phyloP scores from a whole-genome alignment of 148 eudicot species.

The Silene conica region DNA sequence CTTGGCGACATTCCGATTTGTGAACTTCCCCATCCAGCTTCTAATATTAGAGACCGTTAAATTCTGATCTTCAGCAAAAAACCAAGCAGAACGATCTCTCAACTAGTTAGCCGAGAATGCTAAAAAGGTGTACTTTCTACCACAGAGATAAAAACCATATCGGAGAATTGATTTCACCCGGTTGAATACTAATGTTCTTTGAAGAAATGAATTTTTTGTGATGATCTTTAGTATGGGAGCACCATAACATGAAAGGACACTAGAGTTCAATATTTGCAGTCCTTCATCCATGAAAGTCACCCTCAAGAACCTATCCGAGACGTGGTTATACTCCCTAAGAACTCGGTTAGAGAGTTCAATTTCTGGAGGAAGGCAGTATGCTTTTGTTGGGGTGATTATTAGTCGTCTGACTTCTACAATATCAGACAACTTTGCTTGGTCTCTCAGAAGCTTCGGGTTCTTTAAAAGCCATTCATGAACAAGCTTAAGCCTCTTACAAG shows the following conservation, averaged over 20 bases:
- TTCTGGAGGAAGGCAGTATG: constrained; percentile 78
- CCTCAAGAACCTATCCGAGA: constrained; percentile 70
- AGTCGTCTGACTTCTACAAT: constrained; percentile 66
- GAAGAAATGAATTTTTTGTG: constrained; percentile 32
- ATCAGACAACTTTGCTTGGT: constrained; percentile 37
- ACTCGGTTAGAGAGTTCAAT: constrained; percentile 81
- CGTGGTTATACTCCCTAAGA: constrained; percentile 52
- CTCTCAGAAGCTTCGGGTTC: constrained; percentile 54
- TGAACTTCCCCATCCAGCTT: constrained; percentile 80
- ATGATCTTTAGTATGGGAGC: constrained; percentile 59
- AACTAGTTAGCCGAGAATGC: constrained; percentile 87
- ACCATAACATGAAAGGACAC: constrained; percentile 49
- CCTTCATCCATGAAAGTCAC: constrained; percentile 96
- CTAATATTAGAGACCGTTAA: constrained; percentile 30
- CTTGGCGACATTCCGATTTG: constrained; percentile 54
- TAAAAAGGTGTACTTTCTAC: constrained; percentile 64
- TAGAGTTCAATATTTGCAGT: constrained; percentile 52
- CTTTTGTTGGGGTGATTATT: constrained; percentile 84
- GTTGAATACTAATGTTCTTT: constrained; percentile 52
- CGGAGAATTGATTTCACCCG: constrained; percentile 47
- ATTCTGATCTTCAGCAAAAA: constrained; percentile 63
- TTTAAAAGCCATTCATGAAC: constrained; percentile 63
- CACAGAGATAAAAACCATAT: constrained; percentile 64
- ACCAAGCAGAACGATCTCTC: constrained; percentile 96
- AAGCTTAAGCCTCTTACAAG: constrained; percentile 35